Conservation (phyloP, 495 filamentous ascomycete species). For the Penicillium paxilli region DNA sequence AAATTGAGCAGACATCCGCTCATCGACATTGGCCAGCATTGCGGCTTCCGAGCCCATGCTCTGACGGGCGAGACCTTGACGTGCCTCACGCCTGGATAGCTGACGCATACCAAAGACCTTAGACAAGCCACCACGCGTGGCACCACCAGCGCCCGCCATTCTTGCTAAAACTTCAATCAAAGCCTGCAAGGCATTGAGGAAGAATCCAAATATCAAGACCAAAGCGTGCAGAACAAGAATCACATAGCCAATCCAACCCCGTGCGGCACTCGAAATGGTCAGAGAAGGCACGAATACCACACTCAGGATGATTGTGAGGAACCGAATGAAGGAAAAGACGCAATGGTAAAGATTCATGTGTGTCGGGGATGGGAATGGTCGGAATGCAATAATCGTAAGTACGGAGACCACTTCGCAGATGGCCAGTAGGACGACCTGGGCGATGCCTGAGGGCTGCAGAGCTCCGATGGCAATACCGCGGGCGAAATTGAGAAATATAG, state of each 20-base stretch:
- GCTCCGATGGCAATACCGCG: constrained; percentile 91
- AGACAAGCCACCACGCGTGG: constrained; percentile 80
- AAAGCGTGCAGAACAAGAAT: constrained; percentile 85
- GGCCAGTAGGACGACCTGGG: constrained; percentile 86
- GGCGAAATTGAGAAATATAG: constrained; percentile 76
- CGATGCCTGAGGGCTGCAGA: constrained; percentile 88
- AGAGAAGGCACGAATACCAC: constrained; percentile 85
- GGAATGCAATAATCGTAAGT: constrained; percentile 84
- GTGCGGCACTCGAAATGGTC: constrained; percentile 70
- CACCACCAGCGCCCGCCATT: constrained; percentile 75
- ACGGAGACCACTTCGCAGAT: constrained; percentile 92
- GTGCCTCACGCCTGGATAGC: constrained; percentile 71
- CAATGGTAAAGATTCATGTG: constrained; percentile 98
- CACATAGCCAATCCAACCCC: constrained; percentile 92
- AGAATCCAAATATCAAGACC: constrained; percentile 90
- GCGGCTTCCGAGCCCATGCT: constrained; percentile 79
- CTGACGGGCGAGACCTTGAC: constrained; percentile 62
- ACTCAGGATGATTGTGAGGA: constrained; percentile 78
- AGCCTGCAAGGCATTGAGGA: constrained; percentile 88
- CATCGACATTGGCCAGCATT: constrained; percentile 67
- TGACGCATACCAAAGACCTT: constrained; percentile 95
- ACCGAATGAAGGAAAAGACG: constrained; percentile 75
- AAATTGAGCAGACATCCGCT: constrained; percentile 66
- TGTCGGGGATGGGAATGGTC: constrained; percentile 84
- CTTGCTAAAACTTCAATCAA: constrained; percentile 83